phyloP scores from a whole-genome alignment of 1,284 basidiomycete genomes.

The Porogramme epimiltina region DNA sequence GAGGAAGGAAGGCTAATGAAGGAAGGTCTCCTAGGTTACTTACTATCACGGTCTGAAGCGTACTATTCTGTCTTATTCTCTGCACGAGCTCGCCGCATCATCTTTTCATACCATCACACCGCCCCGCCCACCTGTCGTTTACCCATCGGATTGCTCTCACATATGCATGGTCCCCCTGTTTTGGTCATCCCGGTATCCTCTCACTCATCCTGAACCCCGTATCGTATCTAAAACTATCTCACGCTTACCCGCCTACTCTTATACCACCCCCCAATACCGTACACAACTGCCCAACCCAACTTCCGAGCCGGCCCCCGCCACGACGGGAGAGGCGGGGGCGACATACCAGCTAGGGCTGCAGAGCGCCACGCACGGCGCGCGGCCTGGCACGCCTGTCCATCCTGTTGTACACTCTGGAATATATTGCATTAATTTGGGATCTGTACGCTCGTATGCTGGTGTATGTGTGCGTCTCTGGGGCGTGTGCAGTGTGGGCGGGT shows the following conservation, averaged over 20 bases:
- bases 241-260: constrained; percentile 11
- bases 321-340: no score
- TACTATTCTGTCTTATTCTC: background rate
- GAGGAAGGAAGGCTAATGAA: no score
- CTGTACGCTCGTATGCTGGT: background rate
- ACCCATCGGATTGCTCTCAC: constrained; percentile 21
- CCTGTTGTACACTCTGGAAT: constrained; percentile 2
- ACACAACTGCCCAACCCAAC: constrained; percentile 8
- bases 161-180: constrained; percentile 19
- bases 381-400: background rate
- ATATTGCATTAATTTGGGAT: constrained; percentile 36
- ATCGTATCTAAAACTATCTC: constrained; percentile 19
- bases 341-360: no score
- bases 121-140: background rate
- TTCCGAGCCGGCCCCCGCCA: background rate
- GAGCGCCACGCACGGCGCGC: background rate
- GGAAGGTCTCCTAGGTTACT: background rate
- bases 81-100: no score
- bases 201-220: background rate
- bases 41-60: background rate
- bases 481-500: no score
- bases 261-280: constrained; percentile 23
- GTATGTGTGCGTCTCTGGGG: background rate
- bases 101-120: constrained; percentile 1
- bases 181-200: background rate